Conservation (phyloP, 495 filamentous ascomycete species). For the Massariosphaeria phaeospora region DNA sequence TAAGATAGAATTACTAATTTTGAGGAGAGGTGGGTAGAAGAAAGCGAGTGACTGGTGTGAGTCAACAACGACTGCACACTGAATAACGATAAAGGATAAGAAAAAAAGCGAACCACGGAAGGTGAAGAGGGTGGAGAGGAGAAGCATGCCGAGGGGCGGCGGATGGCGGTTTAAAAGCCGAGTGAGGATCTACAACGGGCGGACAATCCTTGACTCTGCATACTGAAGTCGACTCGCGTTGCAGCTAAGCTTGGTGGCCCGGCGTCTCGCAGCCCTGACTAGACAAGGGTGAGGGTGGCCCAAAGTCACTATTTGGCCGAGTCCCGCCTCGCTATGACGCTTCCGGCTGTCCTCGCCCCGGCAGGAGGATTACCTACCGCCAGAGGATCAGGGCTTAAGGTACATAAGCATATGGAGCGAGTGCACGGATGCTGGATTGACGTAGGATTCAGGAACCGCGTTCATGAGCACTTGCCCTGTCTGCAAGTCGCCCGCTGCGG, state of each 20-base stretch:
- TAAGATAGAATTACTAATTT: not conserved
- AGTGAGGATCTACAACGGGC: not conserved
- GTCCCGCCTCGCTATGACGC: too few relatives aligned
- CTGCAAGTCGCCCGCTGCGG: too few relatives aligned
- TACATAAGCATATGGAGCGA: too few relatives aligned
- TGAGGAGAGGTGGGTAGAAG: not conserved
- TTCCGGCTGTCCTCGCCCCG: too few relatives aligned
- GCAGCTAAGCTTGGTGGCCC: not conserved
- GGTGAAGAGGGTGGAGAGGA: not conserved
- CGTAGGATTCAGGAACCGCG: too few relatives aligned
- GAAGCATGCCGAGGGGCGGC: slow-evolving; percentile 1
- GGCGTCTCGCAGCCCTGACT: slow-evolving; percentile 5
- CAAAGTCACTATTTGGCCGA: too few relatives aligned
- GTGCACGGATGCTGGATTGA: too few relatives aligned
- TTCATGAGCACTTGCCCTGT: too few relatives aligned
- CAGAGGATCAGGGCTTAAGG: too few relatives aligned
- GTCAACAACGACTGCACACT: slow-evolving; percentile 8
- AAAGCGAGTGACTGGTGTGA: slow-evolving; percentile 25
- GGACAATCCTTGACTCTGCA: not conserved
- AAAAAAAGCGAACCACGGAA: not conserved
- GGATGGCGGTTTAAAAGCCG: not conserved
- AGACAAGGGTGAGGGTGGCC: too few relatives aligned
- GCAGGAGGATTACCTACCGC: too few relatives aligned
- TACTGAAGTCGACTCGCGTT: slow-evolving; percentile 8
- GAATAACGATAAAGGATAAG: not conserved